A percentile compares a stretch with the other conserved stretches of the same genome.
These are phyloP conservation scores for Coniferiporia weirii DNA, from an alignment of 1,284 basidiomycete species.

Conservation along the genomic window DNA sequence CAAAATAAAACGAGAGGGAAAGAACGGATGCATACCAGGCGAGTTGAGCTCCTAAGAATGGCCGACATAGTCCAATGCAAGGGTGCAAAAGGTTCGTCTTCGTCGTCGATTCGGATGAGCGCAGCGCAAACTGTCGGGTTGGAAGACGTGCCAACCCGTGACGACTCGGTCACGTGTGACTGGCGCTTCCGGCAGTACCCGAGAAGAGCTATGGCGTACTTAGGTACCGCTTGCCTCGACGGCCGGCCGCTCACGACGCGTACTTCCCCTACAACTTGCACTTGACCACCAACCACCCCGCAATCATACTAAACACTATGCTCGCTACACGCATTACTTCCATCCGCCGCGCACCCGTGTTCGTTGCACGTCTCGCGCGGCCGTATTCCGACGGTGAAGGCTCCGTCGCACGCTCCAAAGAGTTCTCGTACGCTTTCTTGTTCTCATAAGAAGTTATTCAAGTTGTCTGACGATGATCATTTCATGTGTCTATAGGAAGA, in stretches of 20 bases:
- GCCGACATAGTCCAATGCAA: constrained; percentile 3
- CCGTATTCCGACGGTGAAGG: constrained; percentile 16
- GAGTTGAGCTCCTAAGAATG: constrained; percentile 14
- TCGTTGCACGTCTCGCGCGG: constrained; percentile 6
- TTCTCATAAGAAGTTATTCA: not conserved
- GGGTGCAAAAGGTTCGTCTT: not conserved
- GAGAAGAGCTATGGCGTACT: not conserved
- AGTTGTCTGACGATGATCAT: constrained; percentile 13
- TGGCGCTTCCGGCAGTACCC: not conserved
- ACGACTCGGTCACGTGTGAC: not conserved
- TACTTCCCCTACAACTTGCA: not conserved
- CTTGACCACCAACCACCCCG: not conserved
- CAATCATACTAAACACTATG: constrained; percentile 1
- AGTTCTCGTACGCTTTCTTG: constrained; percentile 17
- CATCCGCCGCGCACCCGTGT: constrained; percentile 6
- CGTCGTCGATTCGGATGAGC: constrained; percentile 3
- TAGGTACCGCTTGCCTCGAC: not conserved
- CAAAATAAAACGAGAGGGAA: not conserved
- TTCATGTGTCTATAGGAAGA: constrained; percentile 43
- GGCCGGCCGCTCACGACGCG: not conserved
- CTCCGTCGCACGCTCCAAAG: constrained; percentile 18
- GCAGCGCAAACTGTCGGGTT: not conserved
- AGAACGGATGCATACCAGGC: constrained; percentile 9
- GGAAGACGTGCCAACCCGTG: not conserved
- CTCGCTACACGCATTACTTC: constrained; percentile 12